These are phyloP conservation scores for Erucastrum elatum DNA, from an alignment of 345 rosid species.

Conservation along the genomic window DNA sequence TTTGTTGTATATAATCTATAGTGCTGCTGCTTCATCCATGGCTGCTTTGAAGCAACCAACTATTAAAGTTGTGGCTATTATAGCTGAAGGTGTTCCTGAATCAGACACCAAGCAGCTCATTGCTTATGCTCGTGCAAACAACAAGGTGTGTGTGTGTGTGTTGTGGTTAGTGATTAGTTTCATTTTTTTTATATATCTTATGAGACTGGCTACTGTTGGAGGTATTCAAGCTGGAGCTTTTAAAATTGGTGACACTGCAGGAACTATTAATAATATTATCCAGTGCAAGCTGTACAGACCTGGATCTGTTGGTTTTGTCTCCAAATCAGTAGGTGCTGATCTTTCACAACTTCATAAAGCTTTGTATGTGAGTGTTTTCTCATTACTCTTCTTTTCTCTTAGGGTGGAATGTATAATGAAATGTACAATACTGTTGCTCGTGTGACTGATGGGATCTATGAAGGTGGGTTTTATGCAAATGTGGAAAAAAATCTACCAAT, in stretches of 20 bases:
- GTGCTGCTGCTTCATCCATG: conserved; percentile 88
- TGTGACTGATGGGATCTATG: conserved; percentile 94
- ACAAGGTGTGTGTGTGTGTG: conserved; percentile 55
- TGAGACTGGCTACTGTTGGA: conserved; percentile 71
- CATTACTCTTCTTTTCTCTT: conserved; percentile 2
- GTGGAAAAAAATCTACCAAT: background rate
- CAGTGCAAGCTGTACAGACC: conserved; percentile 94
- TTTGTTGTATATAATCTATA: background rate
- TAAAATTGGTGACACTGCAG: too few relatives aligned
- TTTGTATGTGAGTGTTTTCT: conserved; percentile 8
- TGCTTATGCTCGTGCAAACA: conserved; percentile 85
- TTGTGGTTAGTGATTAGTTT: too few relatives aligned
- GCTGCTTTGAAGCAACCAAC: too few relatives aligned
- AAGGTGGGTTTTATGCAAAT: conserved; percentile 51
- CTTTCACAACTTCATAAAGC: conserved; percentile 7
- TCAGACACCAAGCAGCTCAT: conserved; percentile 82
- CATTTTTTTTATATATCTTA: background rate
- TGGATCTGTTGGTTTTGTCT: conserved; percentile 97
- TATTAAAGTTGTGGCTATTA: conserved; percentile 81
- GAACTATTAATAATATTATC: conserved; percentile 81
- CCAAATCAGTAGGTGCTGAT: conserved; percentile 78
- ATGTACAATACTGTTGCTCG: conserved; percentile 89
- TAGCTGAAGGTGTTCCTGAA: conserved; percentile 94
- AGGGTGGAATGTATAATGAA: conserved; percentile 99
- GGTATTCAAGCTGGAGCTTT: conserved; percentile 97